These are phyloP conservation scores for Clavariopsis aquatica DNA, from an alignment of 495 filamentous ascomycete species.

Conservation along the genomic window DNA sequence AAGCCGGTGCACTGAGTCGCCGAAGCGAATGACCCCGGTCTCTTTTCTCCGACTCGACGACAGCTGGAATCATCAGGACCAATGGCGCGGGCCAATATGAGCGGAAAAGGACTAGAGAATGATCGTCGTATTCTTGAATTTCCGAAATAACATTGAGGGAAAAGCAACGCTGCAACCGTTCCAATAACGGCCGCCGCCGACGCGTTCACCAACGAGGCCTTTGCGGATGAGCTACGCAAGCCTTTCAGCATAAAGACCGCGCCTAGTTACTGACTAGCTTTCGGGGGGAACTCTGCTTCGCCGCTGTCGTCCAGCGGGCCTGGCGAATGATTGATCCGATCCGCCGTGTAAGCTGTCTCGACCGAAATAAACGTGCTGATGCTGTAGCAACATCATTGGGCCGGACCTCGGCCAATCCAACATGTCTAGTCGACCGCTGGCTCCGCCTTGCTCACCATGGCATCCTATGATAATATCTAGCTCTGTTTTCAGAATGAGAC, in stretches of 20 bases:
- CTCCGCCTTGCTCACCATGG: conserved; percentile 26
- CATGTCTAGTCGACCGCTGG: conserved; percentile 11
- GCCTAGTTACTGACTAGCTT: conserved; percentile 9
- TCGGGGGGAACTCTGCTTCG: conserved; percentile 11
- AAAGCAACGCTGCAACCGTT: conserved; percentile 35
- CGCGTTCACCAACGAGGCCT: conserved; percentile 16
- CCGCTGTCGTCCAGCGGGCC: conserved; percentile 8
- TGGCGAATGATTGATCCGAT: conserved; percentile 36
- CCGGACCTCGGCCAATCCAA: conserved; percentile 30
- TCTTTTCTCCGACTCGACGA: conserved; percentile 34
- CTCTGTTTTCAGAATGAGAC: conserved; percentile 36
- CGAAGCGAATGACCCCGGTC: conserved; percentile 25
- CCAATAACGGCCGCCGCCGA: conserved; percentile 30
- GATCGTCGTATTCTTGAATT: conserved; percentile 39
- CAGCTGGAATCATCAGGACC: conserved; percentile 12
- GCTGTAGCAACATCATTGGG: conserved; percentile 31
- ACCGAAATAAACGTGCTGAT: conserved; percentile 36
- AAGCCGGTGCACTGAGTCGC: conserved; percentile 26
- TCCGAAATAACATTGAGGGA: conserved; percentile 39
- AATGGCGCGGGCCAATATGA: conserved; percentile 28
- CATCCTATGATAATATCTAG: conserved; percentile 26
- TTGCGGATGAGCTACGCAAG: neutral
- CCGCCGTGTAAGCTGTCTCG: conserved; percentile 28
- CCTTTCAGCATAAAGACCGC: conserved; percentile 12
- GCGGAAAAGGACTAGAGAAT: conserved; percentile 27